Conservation (phyloP, 2,329 filamentous ascomycete genomes). For the Periconia sp. region DNA sequence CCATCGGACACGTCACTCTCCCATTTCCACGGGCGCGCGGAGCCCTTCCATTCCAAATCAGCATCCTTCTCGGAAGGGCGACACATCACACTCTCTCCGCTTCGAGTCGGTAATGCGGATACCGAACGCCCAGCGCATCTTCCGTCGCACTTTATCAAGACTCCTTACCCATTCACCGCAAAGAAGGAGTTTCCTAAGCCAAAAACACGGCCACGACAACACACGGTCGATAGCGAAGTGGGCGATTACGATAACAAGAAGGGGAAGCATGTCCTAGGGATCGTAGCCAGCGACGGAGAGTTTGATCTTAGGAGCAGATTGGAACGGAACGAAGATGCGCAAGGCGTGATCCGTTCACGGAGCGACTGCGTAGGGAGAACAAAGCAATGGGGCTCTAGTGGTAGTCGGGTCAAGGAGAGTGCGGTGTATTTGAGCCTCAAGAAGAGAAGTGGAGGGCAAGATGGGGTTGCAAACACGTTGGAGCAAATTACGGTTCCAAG, state of each 20-base stretch:
- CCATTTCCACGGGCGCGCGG: slow-evolving; percentile 8
- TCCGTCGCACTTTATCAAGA: slow-evolving; percentile 33
- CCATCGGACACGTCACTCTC: slow-evolving; percentile 20
- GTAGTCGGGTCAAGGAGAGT: too few relatives aligned
- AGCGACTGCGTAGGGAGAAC: neutral
- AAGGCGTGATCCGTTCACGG: slow-evolving; percentile 17
- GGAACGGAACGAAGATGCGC: slow-evolving; percentile 27
- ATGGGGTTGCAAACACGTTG: neutral
- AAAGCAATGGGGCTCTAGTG: too few relatives aligned
- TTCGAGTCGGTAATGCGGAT: slow-evolving; percentile 18
- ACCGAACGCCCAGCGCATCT: slow-evolving; percentile 21
- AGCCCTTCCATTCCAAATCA: slow-evolving; percentile 13
- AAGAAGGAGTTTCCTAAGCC: slow-evolving; percentile 35
- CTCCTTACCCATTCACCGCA: slow-evolving; percentile 31
- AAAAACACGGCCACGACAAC: slow-evolving; percentile 21
- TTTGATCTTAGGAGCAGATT: slow-evolving; percentile 22
- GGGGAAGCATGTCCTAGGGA: slow-evolving; percentile 29
- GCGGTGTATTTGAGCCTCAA: too few relatives aligned
- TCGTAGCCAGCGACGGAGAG: slow-evolving; percentile 17
- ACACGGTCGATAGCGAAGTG: slow-evolving; percentile 5
- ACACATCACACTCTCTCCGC: slow-evolving; percentile 23
- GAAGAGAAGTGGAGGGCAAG: too few relatives aligned
- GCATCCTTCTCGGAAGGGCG: slow-evolving; percentile 23
- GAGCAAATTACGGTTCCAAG: slow-evolving; percentile 21
- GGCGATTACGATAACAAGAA: slow-evolving; percentile 20